Conservation (phyloP, 352 stramenopile genomes). For the Nothophytophthora sp. region DNA sequence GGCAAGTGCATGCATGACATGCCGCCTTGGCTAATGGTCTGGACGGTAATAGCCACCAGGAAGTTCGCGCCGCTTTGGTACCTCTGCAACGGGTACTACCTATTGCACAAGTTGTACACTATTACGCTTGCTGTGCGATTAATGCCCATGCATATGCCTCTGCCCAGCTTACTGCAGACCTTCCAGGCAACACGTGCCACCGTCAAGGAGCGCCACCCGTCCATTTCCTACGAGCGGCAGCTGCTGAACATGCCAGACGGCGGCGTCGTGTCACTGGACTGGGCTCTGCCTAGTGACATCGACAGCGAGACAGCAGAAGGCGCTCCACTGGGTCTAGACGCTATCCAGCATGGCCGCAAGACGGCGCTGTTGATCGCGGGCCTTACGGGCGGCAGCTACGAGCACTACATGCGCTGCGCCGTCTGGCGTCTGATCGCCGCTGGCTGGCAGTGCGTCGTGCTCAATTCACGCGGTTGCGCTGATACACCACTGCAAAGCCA, state of each 20-base stretch:
- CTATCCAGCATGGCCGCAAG: slow-evolving; percentile 27
- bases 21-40: too few species aligned
- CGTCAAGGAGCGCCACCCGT: slow-evolving; percentile 23
- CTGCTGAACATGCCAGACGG: slow-evolving; percentile 63
- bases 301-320: slow-evolving; percentile 12
- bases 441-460: slow-evolving; percentile 70
- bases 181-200: slow-evolving; percentile 44
- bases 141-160: too few species aligned
- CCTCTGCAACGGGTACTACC: slow-evolving; percentile 66
- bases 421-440: slow-evolving; percentile 30
- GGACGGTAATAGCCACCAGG: too few species aligned
- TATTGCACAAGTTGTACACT: too few species aligned
- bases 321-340: slow-evolving; percentile 19
- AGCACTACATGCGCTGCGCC: slow-evolving; percentile 68
- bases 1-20: slow-evolving; percentile 16
- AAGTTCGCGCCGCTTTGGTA: slow-evolving; percentile 61
- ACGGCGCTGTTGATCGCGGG: slow-evolving; percentile 59
- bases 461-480: slow-evolving; percentile 64
- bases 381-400: slow-evolving; percentile 55
- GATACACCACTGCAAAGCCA: slow-evolving; percentile 52
- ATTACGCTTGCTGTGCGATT: too few species aligned
- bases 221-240: slow-evolving; percentile 57
- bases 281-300: slow-evolving; percentile 37
- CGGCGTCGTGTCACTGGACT: slow-evolving; percentile 69
- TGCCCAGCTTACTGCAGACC: slow-evolving; percentile 64